Evolutionary conservation across 2,329 filamentous ascomycete species (phyloP).

Genomic region (Thermoascus crustaceus): DNA sequence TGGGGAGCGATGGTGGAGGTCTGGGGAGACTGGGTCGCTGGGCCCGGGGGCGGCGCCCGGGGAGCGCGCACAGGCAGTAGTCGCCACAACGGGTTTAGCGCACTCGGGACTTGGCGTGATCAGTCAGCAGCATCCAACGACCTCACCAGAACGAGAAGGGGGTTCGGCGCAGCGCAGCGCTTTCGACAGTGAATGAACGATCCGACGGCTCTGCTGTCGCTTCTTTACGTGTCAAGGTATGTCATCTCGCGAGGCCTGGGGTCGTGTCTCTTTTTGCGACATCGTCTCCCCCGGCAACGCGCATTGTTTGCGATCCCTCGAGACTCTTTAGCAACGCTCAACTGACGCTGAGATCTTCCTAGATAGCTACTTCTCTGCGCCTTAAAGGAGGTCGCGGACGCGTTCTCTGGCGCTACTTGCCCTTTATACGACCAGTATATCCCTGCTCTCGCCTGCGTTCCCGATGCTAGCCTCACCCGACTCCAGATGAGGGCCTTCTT

Average conservation of each 20-base stretch:
- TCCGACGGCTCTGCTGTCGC: conserved; percentile 13
- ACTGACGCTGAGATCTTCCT: conserved; percentile 1
- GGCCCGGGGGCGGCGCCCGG: background rate
- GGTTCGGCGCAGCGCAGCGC: conserved; percentile 21
- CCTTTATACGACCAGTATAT: conserved; percentile 7
- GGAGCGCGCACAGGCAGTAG: conserved; percentile 11
- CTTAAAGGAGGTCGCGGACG: background rate
- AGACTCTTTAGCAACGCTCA: conserved; percentile 1
- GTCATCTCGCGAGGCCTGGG: conserved; percentile 5
- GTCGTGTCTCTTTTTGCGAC: conserved; percentile 3
- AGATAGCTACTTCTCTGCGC: background rate
- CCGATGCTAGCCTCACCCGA: conserved; percentile 20
- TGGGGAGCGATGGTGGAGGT: background rate
- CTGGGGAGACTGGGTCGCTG: background rate
- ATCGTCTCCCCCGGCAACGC: conserved; percentile 1
- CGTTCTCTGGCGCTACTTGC: background rate
- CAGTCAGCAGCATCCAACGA: conserved; percentile 31
- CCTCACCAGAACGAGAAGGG: conserved; percentile 27
- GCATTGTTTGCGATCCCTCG: conserved; percentile 5
- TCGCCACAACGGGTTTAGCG: conserved; percentile 25
- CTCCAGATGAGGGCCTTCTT: conserved; percentile 20
- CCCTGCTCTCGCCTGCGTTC: conserved; percentile 10
- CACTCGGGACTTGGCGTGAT: conserved; percentile 13
- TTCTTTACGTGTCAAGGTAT: conserved; percentile 18
- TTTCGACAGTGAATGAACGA: conserved; percentile 21